These are phyloP conservation scores for Brachypodium distachyon DNA, from an alignment of 202 grass and related monocot genomes.

Conservation along the genomic window DNA sequence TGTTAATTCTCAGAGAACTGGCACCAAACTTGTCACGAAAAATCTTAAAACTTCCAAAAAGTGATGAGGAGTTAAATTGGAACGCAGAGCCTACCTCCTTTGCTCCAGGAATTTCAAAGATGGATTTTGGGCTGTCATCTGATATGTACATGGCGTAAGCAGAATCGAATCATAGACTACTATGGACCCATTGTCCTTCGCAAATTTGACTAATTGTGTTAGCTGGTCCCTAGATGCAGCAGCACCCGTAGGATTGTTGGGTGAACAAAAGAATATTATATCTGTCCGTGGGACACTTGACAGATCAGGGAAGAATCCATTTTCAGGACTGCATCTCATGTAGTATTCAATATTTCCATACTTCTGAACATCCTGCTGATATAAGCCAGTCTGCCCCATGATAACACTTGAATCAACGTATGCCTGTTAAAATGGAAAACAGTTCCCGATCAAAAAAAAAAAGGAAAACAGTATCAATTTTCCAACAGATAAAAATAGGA, in stretches of 20 bases:
- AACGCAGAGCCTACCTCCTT: constrained; percentile 50
- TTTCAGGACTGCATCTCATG: constrained; percentile 93
- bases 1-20: not conserved
- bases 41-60: not conserved
- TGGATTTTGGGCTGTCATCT: constrained; percentile 79
- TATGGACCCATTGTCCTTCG: constrained; percentile 81
- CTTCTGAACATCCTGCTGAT: constrained; percentile 75
- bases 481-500: not conserved
- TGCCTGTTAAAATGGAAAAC: constrained; percentile 37
- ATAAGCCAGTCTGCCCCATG: constrained; percentile 70
- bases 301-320: constrained; percentile 87
- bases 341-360: constrained; percentile 86
- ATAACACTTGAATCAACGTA: constrained; percentile 99
- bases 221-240: constrained; percentile 75
- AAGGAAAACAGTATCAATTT: constrained; percentile 1
- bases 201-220: constrained; percentile 71
- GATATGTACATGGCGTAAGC: constrained; percentile 99
- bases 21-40: not conserved
- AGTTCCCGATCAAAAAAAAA: no score
- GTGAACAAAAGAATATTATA: constrained; percentile 97
- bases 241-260: constrained; percentile 92
- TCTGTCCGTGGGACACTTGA: constrained; percentile 59
- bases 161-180: constrained; percentile 99
- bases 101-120: constrained; percentile 97
- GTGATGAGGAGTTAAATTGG: not conserved